These are phyloP conservation scores for Fusarium drepaniforme DNA, from an alignment of 2,329 filamentous ascomycete genomes.

Conservation along the genomic window DNA sequence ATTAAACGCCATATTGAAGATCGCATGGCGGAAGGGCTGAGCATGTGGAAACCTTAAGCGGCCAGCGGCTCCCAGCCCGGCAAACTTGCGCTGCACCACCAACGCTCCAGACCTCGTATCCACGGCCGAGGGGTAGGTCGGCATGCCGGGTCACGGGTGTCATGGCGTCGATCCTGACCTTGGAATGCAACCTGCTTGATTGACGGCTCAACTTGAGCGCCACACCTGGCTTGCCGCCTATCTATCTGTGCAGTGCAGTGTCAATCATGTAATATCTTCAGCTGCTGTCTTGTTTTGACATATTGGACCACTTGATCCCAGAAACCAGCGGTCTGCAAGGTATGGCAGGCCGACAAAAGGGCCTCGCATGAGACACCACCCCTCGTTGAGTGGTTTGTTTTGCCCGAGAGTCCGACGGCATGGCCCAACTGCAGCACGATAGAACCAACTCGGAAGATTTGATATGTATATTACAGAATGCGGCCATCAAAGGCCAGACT, in stretches of 20 bases:
- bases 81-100: constrained; percentile 8
- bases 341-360: constrained; percentile 22
- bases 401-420: constrained; percentile 18
- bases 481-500: constrained; percentile 40
- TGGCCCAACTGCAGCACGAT: constrained; percentile 27
- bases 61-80: constrained; percentile 18
- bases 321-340: constrained; percentile 20
- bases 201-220: constrained; percentile 28
- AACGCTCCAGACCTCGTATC: constrained; percentile 34
- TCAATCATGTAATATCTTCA: constrained; percentile 18
- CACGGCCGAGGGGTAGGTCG: constrained; percentile 23
- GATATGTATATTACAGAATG: constrained; percentile 47
- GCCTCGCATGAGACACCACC: constrained; percentile 25
- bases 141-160: constrained; percentile 27
- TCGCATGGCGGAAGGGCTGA: constrained; percentile 19
- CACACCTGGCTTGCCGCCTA: constrained; percentile 25
- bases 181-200: constrained; percentile 34
- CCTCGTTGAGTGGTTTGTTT: constrained; percentile 22
- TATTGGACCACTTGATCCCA: constrained; percentile 21
- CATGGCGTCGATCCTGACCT: constrained; percentile 29
- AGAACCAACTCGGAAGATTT: constrained; percentile 37
- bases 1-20: constrained; percentile 19
- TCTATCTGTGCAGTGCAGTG: neutral
- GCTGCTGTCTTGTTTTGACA: constrained; percentile 15
- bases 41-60: constrained; percentile 15